Evolutionary conservation across 31 red algal genomes (phyloP).

Genomic region (Odonthalia washingtoniensis): DNA sequence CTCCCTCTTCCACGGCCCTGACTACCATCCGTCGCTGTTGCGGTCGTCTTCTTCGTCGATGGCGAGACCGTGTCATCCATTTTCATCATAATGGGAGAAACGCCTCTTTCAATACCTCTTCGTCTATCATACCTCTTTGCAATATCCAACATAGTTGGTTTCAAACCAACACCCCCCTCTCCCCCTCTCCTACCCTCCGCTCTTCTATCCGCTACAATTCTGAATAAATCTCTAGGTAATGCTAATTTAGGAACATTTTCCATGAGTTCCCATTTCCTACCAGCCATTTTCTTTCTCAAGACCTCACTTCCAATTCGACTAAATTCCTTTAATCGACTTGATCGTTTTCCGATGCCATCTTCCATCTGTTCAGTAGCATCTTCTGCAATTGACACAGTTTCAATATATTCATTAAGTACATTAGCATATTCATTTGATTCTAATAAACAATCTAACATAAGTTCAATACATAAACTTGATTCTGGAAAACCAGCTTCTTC

Average conservation of each 20-base stretch:
- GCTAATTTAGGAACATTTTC: conserved; percentile 40
- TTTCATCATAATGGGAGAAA: too few species aligned
- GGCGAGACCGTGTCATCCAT: too few species aligned
- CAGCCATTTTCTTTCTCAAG: conserved; percentile 65
- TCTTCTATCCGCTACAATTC: conserved; percentile 18
- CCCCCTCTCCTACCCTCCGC: conserved; percentile 40
- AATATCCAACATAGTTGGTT: conserved; percentile 59
- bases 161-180: conserved; percentile 34
- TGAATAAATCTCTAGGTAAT: conserved; percentile 63
- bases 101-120: conserved; percentile 25
- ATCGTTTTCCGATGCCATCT: conserved; percentile 11
- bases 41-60: too few species aligned
- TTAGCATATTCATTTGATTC: conserved; percentile 69
- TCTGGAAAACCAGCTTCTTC: conserved; percentile 56
- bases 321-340: conserved; percentile 46
- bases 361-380: conserved; percentile 51
- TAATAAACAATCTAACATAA: conserved; percentile 61
- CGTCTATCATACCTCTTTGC: conserved; percentile 36
- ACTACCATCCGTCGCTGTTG: too few species aligned
- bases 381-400: conserved; percentile 61
- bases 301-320: conserved; percentile 57
- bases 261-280: conserved; percentile 65
- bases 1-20: too few species aligned
- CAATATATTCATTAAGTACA: conserved; percentile 66
- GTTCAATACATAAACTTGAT: conserved; percentile 58